These are phyloP conservation scores for Schrenkiella parvula DNA, from an alignment of 345 rosid species.

Conservation along the genomic window DNA sequence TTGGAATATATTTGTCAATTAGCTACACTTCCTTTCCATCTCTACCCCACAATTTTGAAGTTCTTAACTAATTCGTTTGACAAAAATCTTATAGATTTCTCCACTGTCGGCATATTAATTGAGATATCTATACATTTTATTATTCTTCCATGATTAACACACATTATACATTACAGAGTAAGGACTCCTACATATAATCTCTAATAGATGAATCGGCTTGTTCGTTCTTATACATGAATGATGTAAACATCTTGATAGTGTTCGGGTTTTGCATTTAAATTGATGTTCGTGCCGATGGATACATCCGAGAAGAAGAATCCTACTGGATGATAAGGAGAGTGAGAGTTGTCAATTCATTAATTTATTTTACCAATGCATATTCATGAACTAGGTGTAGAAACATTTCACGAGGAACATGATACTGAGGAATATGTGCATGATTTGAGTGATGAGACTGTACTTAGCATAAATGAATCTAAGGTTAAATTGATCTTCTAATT, in stretches of 20 bases:
- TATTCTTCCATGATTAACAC: background rate
- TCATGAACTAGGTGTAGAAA: background rate
- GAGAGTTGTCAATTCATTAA: background rate
- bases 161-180: background rate
- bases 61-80: conserved; percentile 11
- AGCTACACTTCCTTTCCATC: conserved; percentile 9
- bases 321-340: background rate
- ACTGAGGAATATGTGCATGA: background rate
- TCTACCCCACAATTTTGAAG: conserved; percentile 12
- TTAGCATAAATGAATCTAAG: background rate
- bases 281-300: background rate
- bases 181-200: background rate
- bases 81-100: background rate
- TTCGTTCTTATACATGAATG: background rate
- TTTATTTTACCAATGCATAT: background rate
- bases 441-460: background rate
- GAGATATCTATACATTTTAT: background rate
- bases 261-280: no score
- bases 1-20: conserved; percentile 7
- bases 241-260: background rate
- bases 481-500: background rate
- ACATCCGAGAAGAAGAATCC: background rate
- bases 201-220: background rate
- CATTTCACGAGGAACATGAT: background rate
- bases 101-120: conserved; percentile 24